phyloP scores from a whole-genome alignment of 1,284 basidiomycete genomes.

The Acaromyces ingoldii region DNA sequence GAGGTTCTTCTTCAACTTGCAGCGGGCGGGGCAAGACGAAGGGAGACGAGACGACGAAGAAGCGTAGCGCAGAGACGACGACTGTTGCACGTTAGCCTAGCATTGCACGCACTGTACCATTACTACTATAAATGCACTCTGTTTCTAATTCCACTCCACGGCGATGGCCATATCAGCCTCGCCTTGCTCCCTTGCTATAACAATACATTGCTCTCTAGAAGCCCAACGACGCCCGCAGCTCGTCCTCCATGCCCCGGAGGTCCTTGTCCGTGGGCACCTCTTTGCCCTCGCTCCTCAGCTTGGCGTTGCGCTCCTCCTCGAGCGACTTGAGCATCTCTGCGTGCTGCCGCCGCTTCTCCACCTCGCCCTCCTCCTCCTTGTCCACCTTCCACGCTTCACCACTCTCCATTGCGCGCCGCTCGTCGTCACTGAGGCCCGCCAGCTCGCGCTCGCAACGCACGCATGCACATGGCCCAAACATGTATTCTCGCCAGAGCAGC shows the following conservation, averaged over 20 bases:
- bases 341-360: slow-evolving; percentile 61
- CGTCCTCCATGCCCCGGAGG: slow-evolving; percentile 26
- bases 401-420: slow-evolving; percentile 27
- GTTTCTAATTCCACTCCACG: too few relatives aligned
- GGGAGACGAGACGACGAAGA: too few relatives aligned
- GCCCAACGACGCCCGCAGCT: slow-evolving; percentile 33
- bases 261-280: background rate
- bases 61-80: too few relatives aligned
- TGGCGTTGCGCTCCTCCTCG: slow-evolving; percentile 11
- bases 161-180: too few relatives aligned
- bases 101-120: too few relatives aligned
- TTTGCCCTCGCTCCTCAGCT: slow-evolving; percentile 7
- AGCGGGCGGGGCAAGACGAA: too few relatives aligned
- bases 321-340: slow-evolving; percentile 6
- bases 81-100: too few relatives aligned
- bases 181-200: too few relatives aligned
- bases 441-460: slow-evolving; percentile 69
- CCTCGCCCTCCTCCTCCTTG: slow-evolving; percentile 55
- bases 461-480: slow-evolving; percentile 61
- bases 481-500: slow-evolving; percentile 56
- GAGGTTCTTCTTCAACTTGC: too few relatives aligned
- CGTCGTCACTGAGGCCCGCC: slow-evolving; percentile 59
- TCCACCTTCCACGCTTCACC: slow-evolving; percentile 8
- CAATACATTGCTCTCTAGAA: slow-evolving; percentile 26
- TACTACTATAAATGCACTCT: too few relatives aligned